These are phyloP conservation scores for Globisporangium okanoganense DNA, from an alignment of 352 stramenopile species.

Conservation along the genomic window DNA sequence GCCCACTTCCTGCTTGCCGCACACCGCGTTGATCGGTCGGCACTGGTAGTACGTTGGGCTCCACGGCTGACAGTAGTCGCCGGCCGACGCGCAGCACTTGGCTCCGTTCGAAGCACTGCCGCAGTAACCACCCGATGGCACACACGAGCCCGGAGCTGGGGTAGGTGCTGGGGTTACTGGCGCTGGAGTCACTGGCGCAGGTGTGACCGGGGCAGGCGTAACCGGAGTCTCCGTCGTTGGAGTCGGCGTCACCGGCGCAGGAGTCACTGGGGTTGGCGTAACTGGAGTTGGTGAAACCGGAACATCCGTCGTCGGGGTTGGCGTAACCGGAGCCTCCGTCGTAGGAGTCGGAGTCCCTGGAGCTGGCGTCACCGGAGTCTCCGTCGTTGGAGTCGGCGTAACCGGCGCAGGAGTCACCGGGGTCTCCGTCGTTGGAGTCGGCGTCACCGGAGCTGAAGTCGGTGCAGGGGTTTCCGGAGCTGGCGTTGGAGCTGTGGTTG, in stretches of 20 bases:
- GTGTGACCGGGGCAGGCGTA: neutral
- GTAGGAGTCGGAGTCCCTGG: neutral
- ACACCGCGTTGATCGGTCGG: neutral
- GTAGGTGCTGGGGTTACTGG: neutral
- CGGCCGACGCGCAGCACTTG: neutral
- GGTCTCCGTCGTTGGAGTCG: neutral
- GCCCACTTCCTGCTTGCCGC: neutral
- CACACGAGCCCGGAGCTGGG: neutral
- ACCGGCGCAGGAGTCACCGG: neutral
- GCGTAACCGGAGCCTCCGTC: neutral
- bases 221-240: too few relatives aligned
- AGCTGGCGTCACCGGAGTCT: neutral
- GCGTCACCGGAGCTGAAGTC: too few relatives aligned
- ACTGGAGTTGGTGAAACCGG: neutral
- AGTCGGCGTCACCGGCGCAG: neutral
- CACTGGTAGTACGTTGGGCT: slow-evolving; percentile 28
- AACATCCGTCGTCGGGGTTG: too few relatives aligned
- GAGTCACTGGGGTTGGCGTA: neutral
- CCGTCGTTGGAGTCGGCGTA: neutral
- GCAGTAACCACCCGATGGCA: neutral
- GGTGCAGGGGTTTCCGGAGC: too few relatives aligned
- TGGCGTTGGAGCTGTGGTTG: too few relatives aligned
- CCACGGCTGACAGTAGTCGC: slow-evolving; percentile 27
- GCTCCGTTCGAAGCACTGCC: neutral
- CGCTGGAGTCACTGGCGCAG: neutral